Conservation (phyloP, 148 eudicot species). For the Fallopia convolvulus region DNA sequence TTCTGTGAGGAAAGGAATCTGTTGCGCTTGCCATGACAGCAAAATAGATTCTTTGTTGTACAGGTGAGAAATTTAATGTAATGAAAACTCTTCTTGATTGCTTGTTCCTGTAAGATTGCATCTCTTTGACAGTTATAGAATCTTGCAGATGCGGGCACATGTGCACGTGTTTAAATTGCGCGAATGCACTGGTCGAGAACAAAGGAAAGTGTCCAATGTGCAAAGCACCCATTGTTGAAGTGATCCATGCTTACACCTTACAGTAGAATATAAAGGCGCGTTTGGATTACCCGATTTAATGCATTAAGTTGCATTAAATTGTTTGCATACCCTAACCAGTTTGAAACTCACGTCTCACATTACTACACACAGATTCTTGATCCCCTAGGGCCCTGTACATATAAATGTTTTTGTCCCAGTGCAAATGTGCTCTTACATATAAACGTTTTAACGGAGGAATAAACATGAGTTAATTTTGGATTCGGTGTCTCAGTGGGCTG, state of each 20-base stretch:
- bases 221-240: slow-evolving; percentile 76
- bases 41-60: slow-evolving; percentile 70
- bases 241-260: slow-evolving; percentile 61
- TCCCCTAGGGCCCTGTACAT: neutral
- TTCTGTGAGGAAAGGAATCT: slow-evolving; percentile 63
- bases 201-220: slow-evolving; percentile 82
- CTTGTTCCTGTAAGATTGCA: neutral
- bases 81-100: neutral
- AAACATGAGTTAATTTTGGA: neutral
- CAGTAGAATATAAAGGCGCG: slow-evolving; percentile 23
- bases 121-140: neutral
- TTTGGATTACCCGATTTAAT: too few species aligned
- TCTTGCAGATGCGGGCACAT: slow-evolving; percentile 86
- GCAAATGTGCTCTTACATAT: neutral
- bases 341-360: neutral
- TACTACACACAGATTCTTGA: neutral
- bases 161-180: slow-evolving; percentile 84
- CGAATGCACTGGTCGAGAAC: slow-evolving; percentile 44
- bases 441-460: neutral
- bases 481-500: neutral
- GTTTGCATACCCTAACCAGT: neutral
- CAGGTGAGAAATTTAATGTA: slow-evolving; percentile 36
- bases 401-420: neutral
- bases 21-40: slow-evolving; percentile 61
- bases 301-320: too few species aligned